Evolutionary conservation across 129 eudicot genomes (phyloP).

Genomic region (Apium graveolens): DNA sequence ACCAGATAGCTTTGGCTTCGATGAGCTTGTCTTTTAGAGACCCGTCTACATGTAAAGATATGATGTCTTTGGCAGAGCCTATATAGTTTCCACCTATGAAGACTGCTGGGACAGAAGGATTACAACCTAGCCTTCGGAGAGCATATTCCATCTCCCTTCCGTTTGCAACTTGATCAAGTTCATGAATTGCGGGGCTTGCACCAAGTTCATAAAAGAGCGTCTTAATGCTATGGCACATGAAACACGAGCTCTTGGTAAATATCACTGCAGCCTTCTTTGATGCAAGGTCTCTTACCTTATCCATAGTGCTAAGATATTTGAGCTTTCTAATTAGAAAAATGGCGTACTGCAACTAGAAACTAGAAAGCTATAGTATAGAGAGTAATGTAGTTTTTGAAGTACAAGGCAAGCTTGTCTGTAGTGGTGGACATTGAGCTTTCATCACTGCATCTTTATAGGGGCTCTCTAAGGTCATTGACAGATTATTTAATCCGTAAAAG

Average conservation of each 20-base stretch:
- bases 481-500: slow-evolving; percentile 22
- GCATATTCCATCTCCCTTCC: slow-evolving; percentile 74
- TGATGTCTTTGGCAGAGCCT: slow-evolving; percentile 68
- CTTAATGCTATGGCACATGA: slow-evolving; percentile 92
- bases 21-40: slow-evolving; percentile 64
- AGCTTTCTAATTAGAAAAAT: background rate
- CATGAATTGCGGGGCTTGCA: slow-evolving; percentile 90
- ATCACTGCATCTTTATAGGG: slow-evolving; percentile 47
- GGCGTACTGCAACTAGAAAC: background rate
- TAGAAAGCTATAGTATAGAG: background rate
- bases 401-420: slow-evolving; percentile 18
- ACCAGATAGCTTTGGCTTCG: slow-evolving; percentile 69
- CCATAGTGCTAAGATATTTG: slow-evolving; percentile 29
- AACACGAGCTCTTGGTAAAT: slow-evolving; percentile 28
- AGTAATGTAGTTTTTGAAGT: slow-evolving; percentile 2
- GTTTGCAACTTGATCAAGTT: slow-evolving; percentile 51
- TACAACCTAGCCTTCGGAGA: slow-evolving; percentile 62
- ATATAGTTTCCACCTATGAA: slow-evolving; percentile 76
- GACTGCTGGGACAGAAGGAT: slow-evolving; percentile 76
- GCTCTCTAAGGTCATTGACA: slow-evolving; percentile 18
- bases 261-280: slow-evolving; percentile 68
- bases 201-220: slow-evolving; percentile 80
- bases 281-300: slow-evolving; percentile 41
- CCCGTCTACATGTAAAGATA: slow-evolving; percentile 73
- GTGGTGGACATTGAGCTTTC: slow-evolving; percentile 28